Evolutionary conservation across 2,329 filamentous ascomycete species (phyloP).

Genomic region (Colletotrichum theobromicola): DNA sequence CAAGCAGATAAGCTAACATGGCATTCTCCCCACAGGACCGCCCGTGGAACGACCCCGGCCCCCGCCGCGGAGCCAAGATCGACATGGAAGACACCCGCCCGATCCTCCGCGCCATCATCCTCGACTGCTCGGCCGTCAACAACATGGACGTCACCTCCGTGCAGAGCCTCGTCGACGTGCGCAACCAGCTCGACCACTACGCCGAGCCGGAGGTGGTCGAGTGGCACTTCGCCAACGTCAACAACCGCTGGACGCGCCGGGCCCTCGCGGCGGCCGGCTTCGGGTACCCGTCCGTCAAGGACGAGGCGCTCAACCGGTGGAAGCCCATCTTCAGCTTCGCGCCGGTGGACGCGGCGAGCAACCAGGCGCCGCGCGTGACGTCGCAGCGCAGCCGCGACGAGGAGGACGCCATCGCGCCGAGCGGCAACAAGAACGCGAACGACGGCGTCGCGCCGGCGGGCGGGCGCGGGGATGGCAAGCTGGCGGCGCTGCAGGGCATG

Average conservation of each 20-base stretch:
- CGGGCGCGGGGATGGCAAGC: constrained; percentile 19
- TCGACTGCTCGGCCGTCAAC: constrained; percentile 64
- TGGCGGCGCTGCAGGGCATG: constrained; percentile 47
- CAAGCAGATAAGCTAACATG: not conserved
- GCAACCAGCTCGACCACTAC: constrained; percentile 59
- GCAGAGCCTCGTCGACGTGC: constrained; percentile 61
- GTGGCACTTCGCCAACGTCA: constrained; percentile 60
- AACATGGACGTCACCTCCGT: constrained; percentile 62
- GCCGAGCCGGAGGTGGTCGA: constrained; percentile 52
- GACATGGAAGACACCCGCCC: constrained; percentile 45
- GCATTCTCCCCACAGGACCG: constrained; percentile 38
- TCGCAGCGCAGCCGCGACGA: constrained; percentile 17
- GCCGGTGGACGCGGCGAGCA: constrained; percentile 12
- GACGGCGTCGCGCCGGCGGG: constrained; percentile 23
- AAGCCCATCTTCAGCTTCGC: constrained; percentile 38
- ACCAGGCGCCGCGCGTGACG: constrained; percentile 9
- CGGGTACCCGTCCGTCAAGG: constrained; percentile 44
- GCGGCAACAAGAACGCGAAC: not conserved
- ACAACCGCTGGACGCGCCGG: constrained; percentile 62
- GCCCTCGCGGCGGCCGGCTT: constrained; percentile 63
- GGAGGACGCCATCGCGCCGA: constrained; percentile 23
- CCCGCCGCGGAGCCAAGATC: constrained; percentile 35
- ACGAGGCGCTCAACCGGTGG: constrained; percentile 34
- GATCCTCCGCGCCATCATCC: constrained; percentile 56
- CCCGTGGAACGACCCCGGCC: constrained; percentile 61